Conservation (phyloP, 345 rosid species). For the Salix dunnii region DNA sequence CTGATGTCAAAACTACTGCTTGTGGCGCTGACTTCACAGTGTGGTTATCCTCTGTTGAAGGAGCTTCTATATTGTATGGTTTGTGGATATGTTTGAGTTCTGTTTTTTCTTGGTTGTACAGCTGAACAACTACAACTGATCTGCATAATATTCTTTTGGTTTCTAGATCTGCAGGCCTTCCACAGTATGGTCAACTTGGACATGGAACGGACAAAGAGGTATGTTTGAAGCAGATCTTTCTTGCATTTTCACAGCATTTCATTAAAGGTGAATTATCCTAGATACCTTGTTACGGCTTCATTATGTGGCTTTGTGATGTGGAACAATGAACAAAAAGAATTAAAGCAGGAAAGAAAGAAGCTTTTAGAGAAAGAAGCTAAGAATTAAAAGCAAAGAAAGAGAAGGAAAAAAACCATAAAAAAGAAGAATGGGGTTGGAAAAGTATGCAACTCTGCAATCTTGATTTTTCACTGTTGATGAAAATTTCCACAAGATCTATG, state of each 20-base stretch:
- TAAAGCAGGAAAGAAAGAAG: too few relatives aligned
- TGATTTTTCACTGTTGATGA: too few relatives aligned
- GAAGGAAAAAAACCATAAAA: too few relatives aligned
- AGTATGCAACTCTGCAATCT: too few relatives aligned
- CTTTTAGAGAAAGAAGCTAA: too few relatives aligned
- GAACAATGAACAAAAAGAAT: too few relatives aligned
- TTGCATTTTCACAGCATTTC: not conserved
- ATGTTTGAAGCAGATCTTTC: slow-evolving; percentile 7
- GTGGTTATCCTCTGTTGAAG: slow-evolving; percentile 85
- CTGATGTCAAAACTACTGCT: slow-evolving; percentile 70
- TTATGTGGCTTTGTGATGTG: not conserved
- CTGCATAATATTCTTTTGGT: slow-evolving; percentile 23
- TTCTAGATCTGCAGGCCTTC: slow-evolving; percentile 92
- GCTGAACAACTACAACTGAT: slow-evolving; percentile 4
- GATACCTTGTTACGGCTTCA: not conserved
- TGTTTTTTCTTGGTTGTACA: slow-evolving; percentile 5
- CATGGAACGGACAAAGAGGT: slow-evolving; percentile 99
- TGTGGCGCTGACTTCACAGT: slow-evolving; percentile 95
- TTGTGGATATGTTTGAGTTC: slow-evolving; percentile 35
- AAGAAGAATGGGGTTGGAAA: too few relatives aligned
- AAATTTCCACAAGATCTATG: too few relatives aligned
- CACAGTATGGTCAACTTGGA: slow-evolving; percentile 99
- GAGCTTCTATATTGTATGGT: slow-evolving; percentile 92
- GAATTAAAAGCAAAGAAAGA: too few relatives aligned
- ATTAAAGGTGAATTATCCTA: not conserved